Evolutionary conservation across 805 yeast species (phyloP).

Genomic region (Candida nemodendra): DNA sequence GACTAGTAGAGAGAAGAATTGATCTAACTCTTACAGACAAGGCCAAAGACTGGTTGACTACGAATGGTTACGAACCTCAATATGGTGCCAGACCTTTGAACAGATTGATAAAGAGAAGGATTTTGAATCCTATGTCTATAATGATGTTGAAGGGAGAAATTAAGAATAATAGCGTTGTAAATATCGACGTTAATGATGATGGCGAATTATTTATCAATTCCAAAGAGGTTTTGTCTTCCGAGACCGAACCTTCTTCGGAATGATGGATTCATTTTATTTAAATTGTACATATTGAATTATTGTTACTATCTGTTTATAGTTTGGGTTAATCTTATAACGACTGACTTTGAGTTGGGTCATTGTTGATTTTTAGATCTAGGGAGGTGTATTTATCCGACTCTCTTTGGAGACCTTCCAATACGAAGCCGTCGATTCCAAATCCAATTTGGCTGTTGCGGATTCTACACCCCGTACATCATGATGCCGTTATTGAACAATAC

Average conservation of each 20-base stretch:
- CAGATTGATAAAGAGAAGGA: conserved; percentile 75
- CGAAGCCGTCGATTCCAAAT: no score
- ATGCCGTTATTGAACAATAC: no score
- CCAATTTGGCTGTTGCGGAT: no score
- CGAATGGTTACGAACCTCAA: conserved; percentile 83
- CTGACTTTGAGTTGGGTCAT: not conserved
- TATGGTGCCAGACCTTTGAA: conserved; percentile 98
- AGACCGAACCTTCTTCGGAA: no score
- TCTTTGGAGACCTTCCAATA: no score
- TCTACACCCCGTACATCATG: no score
- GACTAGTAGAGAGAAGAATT: conserved; percentile 79
- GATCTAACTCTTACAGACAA: conserved; percentile 46
- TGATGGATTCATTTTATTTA: no score
- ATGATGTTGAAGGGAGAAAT: conserved; percentile 78
- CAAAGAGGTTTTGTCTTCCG: no score
- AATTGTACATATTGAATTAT: no score
- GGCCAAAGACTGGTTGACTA: conserved; percentile 77
- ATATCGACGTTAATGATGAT: conserved; percentile 43
- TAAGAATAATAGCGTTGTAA: conserved; percentile 52
- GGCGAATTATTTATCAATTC: conserved; percentile 22
- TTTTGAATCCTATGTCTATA: conserved; percentile 88
- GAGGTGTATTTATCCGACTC: no score
- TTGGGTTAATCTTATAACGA: not conserved
- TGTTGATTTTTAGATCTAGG: not conserved
- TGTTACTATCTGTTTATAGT: not conserved